These are phyloP conservation scores for Daldinia childiae DNA, from an alignment of 495 filamentous ascomycete species.

Conservation along the genomic window DNA sequence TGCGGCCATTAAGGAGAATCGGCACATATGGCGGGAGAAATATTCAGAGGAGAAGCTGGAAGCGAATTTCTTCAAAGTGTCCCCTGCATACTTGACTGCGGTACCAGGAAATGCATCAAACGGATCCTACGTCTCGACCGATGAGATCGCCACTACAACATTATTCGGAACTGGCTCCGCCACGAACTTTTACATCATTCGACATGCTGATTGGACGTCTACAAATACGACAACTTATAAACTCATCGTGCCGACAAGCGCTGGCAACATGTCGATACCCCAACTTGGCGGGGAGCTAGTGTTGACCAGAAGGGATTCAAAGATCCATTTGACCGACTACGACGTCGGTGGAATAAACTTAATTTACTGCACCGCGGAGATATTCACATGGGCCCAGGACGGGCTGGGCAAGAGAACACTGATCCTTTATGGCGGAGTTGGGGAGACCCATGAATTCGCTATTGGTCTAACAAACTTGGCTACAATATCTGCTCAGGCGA, in stretches of 20 bases:
- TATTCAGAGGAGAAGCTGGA: constrained; percentile 80
- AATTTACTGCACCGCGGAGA: constrained; percentile 78
- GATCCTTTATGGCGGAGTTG: constrained; percentile 74
- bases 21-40: constrained; percentile 72
- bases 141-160: constrained; percentile 67
- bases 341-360: constrained; percentile 68
- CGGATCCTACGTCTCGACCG: constrained; percentile 56
- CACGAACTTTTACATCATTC: constrained; percentile 69
- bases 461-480: constrained; percentile 45
- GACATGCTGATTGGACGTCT: constrained; percentile 69
- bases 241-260: constrained; percentile 67
- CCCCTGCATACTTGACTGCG: constrained; percentile 69
- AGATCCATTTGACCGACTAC: constrained; percentile 78
- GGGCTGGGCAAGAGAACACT: constrained; percentile 53
- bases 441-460: constrained; percentile 74
- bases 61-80: constrained; percentile 75
- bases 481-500: constrained; percentile 36
- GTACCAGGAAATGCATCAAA: constrained; percentile 53
- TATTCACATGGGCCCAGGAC: constrained; percentile 63
- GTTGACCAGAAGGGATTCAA: constrained; percentile 76
- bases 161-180: constrained; percentile 57
- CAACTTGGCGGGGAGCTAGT: constrained; percentile 69
- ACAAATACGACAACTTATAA: constrained; percentile 66
- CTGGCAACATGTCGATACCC: constrained; percentile 69
- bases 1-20: constrained; percentile 71